A percentile compares a stretch with the other conserved stretches of the same genome.
Evolutionary conservation across 257 asterid genomes (phyloP).

Genomic region (Solanum sejunctum): DNA sequence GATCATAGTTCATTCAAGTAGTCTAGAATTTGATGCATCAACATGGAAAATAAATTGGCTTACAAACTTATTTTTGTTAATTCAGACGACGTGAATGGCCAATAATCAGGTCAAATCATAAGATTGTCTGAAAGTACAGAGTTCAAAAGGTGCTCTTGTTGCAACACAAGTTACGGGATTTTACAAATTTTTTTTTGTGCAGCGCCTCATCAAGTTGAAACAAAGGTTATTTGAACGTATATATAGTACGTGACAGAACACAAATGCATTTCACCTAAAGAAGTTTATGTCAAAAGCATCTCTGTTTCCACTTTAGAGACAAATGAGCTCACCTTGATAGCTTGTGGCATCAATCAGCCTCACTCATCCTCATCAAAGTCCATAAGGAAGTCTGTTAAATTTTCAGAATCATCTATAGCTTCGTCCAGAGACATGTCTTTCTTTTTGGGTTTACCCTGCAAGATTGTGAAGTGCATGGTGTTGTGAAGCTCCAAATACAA

Average conservation of each 20-base stretch:
- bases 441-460: conserved; percentile 49
- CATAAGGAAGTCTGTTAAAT: conserved; percentile 81
- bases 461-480: neutral
- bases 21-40: neutral
- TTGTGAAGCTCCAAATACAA: neutral
- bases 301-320: neutral
- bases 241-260: neutral
- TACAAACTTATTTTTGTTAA: neutral
- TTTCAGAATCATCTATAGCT: conserved; percentile 84
- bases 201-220: neutral
- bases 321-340: neutral
- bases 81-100: neutral
- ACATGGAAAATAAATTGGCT: neutral
- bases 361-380: conserved; percentile 44
- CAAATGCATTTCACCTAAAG: neutral
- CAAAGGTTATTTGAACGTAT: neutral
- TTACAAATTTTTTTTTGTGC: neutral
- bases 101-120: neutral
- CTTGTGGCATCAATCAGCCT: neutral
- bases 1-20: neutral
- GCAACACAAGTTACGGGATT: neutral
- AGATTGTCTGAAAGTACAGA: neutral
- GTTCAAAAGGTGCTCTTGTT: neutral
- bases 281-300: neutral
- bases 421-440: conserved; percentile 63